Conservation (phyloP, 805 yeast species). For the Ogataea saltuana region DNA sequence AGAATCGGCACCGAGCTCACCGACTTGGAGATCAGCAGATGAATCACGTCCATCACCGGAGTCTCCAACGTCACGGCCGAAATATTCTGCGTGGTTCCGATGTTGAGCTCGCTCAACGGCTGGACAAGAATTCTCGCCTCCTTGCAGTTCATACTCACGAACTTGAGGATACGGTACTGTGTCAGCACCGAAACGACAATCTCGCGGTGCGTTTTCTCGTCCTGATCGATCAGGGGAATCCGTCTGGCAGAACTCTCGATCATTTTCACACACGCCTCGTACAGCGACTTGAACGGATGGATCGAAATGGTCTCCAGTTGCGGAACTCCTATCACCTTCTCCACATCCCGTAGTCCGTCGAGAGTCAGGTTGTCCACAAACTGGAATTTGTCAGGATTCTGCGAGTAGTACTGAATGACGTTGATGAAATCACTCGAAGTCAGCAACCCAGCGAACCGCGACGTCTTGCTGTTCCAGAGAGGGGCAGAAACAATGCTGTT, state of each 20-base stretch:
- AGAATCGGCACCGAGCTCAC: conserved; percentile 93
- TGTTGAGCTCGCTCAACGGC: conserved; percentile 68
- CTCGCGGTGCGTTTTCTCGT: conserved; percentile 88
- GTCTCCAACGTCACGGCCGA: conserved; percentile 85
- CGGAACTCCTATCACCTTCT: conserved; percentile 80
- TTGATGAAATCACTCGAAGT: conserved; percentile 93
- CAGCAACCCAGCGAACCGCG: conserved; percentile 90
- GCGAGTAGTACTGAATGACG: conserved; percentile 91
- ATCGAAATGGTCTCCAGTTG: conserved; percentile 84
- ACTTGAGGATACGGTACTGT: conserved; percentile 92
- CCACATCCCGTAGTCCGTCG: conserved; percentile 84
- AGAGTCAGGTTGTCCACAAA: conserved; percentile 82
- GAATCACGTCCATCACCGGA: conserved; percentile 92
- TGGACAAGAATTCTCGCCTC: conserved; percentile 82
- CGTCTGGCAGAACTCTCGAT: conserved; percentile 85
- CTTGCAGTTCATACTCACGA: conserved; percentile 93
- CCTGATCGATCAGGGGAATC: conserved; percentile 91
- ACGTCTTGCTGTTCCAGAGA: conserved; percentile 86
- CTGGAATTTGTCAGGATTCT: conserved; percentile 84
- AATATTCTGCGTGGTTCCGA: conserved; percentile 58
- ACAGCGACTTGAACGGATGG: conserved; percentile 86
- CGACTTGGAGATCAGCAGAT: conserved; percentile 71
- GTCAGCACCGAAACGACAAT: conserved; percentile 94
- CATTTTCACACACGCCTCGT: conserved; percentile 94
- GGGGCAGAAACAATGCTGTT: conserved; percentile 97